Evolutionary conservation across 345 rosid genomes (phyloP), one percentile per base, ranked within the genome.

Genomic region (Noccaea bulbosa): DNA sequence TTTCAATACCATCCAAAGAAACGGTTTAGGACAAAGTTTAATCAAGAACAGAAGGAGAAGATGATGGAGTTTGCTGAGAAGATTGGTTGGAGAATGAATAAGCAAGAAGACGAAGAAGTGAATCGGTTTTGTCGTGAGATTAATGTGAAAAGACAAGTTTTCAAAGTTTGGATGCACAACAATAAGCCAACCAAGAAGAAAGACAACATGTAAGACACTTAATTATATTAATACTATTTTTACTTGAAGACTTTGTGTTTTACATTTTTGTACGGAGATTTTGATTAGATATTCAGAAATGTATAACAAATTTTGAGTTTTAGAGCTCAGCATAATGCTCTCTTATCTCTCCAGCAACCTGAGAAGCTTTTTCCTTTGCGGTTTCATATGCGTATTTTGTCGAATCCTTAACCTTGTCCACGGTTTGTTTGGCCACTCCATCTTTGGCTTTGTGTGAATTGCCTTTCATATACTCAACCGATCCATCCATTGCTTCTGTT

Each of bases 141-240:
- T 64, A 59, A 81, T 14, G 82, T 87, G 10, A 81, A 84, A 78
- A 78, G 89, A 66, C 83, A 77, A 60, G 89, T 86, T 12, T 83
- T 90, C 66, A 82, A 81, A 82, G 89, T 90, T 10, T 89, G 96
- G 96, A 89, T 87, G 89, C 89, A 87, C 76, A 89, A 89, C 76
- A 86, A 89, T 75, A 90, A 86, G 65, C 91, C 63, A 51, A 32
- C 15, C 5, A 71, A 66, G 63, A 56, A 65, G 61, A 58, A 77
- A 56, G 72, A 65, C 24, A 60, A 61, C 24, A 60, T 75, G 78
- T 75, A 52, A 30, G 54, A 34, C 41, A 59, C 43, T 68, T 22
- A n/a, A n/a, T 24, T 60, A 39, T 60, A 47, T 58, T 27, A 27
- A 5, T 41, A 65, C 59, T 65, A 40, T 38, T 38, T 64, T 41